phyloP scores from a whole-genome alignment of 116 monocot genomes.

The Cymodocea nodosa region DNA sequence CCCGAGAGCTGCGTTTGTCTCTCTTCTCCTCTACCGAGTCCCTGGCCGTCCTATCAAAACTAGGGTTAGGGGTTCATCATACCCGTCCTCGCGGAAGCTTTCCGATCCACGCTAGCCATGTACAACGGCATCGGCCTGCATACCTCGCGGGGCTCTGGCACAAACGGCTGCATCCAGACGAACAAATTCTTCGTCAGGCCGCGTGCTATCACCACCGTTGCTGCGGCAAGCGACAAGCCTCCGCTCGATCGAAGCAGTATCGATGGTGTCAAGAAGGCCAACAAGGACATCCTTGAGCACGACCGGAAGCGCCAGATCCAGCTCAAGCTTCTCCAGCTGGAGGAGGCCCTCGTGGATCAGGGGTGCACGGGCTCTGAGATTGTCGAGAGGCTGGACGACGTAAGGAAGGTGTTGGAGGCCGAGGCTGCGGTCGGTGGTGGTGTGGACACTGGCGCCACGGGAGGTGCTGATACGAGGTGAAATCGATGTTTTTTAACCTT shows the following conservation, averaged over 20 bases:
- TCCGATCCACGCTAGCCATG: constrained; percentile 24
- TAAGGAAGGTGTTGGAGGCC: constrained; percentile 29
- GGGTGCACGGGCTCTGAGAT: constrained; percentile 82
- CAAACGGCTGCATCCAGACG: constrained; percentile 87
- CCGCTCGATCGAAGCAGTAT: background rate
- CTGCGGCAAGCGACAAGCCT: constrained; percentile 1
- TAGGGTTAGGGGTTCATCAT: constrained; percentile 8
- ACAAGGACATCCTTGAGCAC: constrained; percentile 92
- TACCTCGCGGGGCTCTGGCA: constrained; percentile 87
- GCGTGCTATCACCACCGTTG: constrained; percentile 7
- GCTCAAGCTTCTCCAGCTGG: constrained; percentile 54
- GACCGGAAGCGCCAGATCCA: constrained; percentile 88
- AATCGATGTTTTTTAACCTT: no score
- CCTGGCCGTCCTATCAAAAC: no score
- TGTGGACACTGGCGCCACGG: background rate
- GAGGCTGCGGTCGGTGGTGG: constrained; percentile 11
- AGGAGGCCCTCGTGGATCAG: constrained; percentile 71
- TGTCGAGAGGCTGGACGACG: constrained; percentile 35
- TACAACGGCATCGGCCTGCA: constrained; percentile 97
- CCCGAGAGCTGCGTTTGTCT: no score
- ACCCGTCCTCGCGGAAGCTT: background rate
- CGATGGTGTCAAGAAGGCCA: constrained; percentile 47
- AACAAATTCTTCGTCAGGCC: constrained; percentile 93
- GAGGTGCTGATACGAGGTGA: constrained; percentile 11
- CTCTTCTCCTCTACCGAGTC: no score